Evolutionary conservation across 2,329 filamentous ascomycete species (phyloP).

Genomic region (Diaporthe nobilis): DNA sequence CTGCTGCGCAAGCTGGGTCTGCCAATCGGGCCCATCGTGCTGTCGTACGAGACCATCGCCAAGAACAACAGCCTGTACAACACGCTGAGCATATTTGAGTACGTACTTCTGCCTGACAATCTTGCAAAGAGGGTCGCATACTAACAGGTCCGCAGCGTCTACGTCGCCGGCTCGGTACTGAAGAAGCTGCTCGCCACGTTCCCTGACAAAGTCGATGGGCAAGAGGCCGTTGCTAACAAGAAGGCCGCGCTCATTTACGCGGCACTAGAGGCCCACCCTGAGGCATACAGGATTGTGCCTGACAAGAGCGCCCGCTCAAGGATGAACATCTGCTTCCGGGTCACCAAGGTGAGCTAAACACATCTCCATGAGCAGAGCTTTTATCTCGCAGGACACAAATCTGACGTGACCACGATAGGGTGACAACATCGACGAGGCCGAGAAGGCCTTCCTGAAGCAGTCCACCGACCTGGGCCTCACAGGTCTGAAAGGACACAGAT

Average conservation of each 20-base stretch:
- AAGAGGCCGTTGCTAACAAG: conserved; percentile 78
- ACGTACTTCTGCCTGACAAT: conserved; percentile 48
- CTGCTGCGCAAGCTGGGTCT: conserved; percentile 82
- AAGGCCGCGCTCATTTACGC: conserved; percentile 86
- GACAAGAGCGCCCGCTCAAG: conserved; percentile 82
- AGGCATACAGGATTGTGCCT: conserved; percentile 84
- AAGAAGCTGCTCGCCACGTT: conserved; percentile 77
- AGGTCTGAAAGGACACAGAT: conserved; percentile 90
- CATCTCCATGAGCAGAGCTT: neutral
- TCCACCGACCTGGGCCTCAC: conserved; percentile 77
- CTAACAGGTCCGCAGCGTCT: conserved; percentile 71
- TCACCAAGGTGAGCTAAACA: conserved; percentile 62
- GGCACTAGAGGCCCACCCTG: conserved; percentile 79
- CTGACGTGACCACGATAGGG: conserved; percentile 47
- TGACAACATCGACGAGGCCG: conserved; percentile 75
- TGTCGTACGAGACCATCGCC: conserved; percentile 86
- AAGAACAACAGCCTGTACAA: conserved; percentile 98
- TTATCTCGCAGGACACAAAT: neutral
- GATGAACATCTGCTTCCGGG: conserved; percentile 96
- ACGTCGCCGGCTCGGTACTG: conserved; percentile 90
- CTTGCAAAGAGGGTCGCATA: no score
- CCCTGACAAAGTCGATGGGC: conserved; percentile 79
- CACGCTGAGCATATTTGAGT: conserved; percentile 92
- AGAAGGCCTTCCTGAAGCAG: conserved; percentile 85
- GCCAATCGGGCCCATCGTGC: conserved; percentile 82